These are phyloP conservation scores for Hibiscus syriacus DNA, from an alignment of 345 rosid species.

Conservation along the genomic window DNA sequence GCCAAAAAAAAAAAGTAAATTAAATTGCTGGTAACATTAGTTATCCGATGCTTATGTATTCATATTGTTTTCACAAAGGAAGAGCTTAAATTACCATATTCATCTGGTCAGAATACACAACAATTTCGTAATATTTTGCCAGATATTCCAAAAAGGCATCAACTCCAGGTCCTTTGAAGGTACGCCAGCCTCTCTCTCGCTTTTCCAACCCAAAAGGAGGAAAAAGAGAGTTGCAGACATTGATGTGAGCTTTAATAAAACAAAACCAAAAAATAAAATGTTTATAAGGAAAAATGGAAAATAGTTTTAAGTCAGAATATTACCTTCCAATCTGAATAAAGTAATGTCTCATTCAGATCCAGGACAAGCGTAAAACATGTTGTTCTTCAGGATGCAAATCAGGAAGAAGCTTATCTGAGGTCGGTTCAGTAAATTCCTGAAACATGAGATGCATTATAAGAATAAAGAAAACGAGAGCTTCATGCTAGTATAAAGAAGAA, in stretches of 20 bases:
- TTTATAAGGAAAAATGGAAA: neutral
- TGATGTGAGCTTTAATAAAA: constrained; percentile 3
- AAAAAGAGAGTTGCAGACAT: neutral
- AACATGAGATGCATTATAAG: neutral
- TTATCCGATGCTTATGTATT: neutral
- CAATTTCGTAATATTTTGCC: constrained; percentile 67
- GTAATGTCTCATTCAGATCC: constrained; percentile 87
- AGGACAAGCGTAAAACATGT: constrained; percentile 84
- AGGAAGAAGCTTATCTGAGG: constrained; percentile 96
- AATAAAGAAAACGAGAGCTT: neutral
- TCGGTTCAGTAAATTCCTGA: constrained; percentile 88
- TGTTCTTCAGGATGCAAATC: constrained; percentile 87
- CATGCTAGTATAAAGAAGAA: neutral
- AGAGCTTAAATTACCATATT: constrained; percentile 50
- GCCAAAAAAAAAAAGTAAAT: neutral
- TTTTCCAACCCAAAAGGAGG: constrained; percentile 21
- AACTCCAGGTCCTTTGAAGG: constrained; percentile 98
- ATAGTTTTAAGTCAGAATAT: neutral
- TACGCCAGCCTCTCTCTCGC: constrained; percentile 99
- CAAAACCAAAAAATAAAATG: neutral
- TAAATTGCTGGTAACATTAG: neutral
- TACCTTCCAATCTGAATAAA: constrained; percentile 95
- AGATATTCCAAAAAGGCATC: constrained; percentile 93
- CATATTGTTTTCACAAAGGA: neutral
- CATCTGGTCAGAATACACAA: constrained; percentile 77